Evolutionary conservation across 441 rosid species (phyloP).

Genomic region (Erysimum cheiri): DNA sequence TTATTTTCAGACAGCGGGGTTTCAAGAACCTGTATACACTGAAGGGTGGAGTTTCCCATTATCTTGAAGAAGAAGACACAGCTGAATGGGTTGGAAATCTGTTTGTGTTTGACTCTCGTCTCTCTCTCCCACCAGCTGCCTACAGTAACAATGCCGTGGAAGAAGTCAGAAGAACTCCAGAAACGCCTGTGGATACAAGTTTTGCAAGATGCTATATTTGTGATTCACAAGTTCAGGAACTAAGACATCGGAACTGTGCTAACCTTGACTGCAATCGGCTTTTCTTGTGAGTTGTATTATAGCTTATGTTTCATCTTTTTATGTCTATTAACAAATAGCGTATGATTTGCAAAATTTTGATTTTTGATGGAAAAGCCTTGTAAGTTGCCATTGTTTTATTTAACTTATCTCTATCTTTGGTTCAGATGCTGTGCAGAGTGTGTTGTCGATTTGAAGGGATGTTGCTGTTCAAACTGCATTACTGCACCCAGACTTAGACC

Average conservation of each 20-base stretch:
- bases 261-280: slow-evolving; percentile 92
- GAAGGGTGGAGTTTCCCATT: slow-evolving; percentile 87
- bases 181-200: slow-evolving; percentile 44
- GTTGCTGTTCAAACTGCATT: slow-evolving; percentile 72
- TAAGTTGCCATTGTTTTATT: slow-evolving; percentile 4
- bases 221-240: slow-evolving; percentile 61
- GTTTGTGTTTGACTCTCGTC: slow-evolving; percentile 89
- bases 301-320: slow-evolving; percentile 3
- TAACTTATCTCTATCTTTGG: slow-evolving; percentile 26
- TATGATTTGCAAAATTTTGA: neutral
- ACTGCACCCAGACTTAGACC: slow-evolving; percentile 84
- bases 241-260: slow-evolving; percentile 93
- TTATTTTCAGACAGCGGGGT: slow-evolving; percentile 66
- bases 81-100: slow-evolving; percentile 83
- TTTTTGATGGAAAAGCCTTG: neutral
- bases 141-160: slow-evolving; percentile 48
- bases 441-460: slow-evolving; percentile 61
- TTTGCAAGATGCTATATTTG: slow-evolving; percentile 79
- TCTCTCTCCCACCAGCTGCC: slow-evolving; percentile 79
- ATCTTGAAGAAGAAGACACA: slow-evolving; percentile 76
- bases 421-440: slow-evolving; percentile 78
- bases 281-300: slow-evolving; percentile 65
- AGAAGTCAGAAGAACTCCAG: slow-evolving; percentile 40
- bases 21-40: slow-evolving; percentile 78
- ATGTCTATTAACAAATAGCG: neutral